phyloP scores from a whole-genome alignment of 1,284 basidiomycete species.

The Naganishia albida region DNA sequence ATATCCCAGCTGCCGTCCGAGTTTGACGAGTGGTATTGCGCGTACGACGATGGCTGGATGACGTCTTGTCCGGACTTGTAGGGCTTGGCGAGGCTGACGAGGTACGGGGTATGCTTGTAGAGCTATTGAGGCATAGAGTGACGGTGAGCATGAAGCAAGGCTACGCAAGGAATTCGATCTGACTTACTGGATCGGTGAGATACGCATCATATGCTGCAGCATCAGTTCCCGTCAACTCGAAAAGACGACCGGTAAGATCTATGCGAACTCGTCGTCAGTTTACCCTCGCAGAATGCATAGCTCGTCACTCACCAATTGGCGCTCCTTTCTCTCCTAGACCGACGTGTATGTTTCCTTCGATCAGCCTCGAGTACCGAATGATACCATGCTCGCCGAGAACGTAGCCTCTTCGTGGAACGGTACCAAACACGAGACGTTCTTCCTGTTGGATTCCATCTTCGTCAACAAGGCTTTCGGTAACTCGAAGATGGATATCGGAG shows the following conservation, averaged over 20 bases:
- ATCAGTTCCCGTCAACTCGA: conserved; percentile 50
- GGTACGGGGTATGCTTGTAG: conserved; percentile 57
- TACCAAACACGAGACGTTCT: conserved; percentile 44
- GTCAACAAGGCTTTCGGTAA: conserved; percentile 44
- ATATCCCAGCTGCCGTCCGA: conserved; percentile 54
- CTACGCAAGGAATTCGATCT: too few species aligned
- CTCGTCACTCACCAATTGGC: conserved; percentile 42
- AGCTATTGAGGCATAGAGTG: conserved; percentile 33
- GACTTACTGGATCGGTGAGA: conserved; percentile 47
- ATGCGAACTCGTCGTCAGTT: conserved; percentile 22
- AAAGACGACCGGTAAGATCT: conserved; percentile 49
- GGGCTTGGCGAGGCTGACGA: conserved; percentile 48
- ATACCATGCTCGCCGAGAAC: conserved; percentile 52
- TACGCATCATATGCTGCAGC: conserved; percentile 55
- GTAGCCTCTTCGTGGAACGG: conserved; percentile 51
- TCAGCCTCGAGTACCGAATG: conserved; percentile 35
- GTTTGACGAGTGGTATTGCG: conserved; percentile 53
- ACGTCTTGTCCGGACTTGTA: conserved; percentile 33
- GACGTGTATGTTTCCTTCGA: conserved; percentile 43
- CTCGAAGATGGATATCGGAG: conserved; percentile 37
- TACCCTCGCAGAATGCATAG: conserved; percentile 22
- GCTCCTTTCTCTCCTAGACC: conserved; percentile 56
- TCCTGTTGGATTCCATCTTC: conserved; percentile 36
- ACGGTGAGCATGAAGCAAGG: background rate
- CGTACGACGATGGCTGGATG: conserved; percentile 44